A percentile compares a stretch with the other conserved stretches of the same genome.
Evolutionary conservation across 495 filamentous ascomycete species (phyloP).

Genomic region (Glonium stellatum): DNA sequence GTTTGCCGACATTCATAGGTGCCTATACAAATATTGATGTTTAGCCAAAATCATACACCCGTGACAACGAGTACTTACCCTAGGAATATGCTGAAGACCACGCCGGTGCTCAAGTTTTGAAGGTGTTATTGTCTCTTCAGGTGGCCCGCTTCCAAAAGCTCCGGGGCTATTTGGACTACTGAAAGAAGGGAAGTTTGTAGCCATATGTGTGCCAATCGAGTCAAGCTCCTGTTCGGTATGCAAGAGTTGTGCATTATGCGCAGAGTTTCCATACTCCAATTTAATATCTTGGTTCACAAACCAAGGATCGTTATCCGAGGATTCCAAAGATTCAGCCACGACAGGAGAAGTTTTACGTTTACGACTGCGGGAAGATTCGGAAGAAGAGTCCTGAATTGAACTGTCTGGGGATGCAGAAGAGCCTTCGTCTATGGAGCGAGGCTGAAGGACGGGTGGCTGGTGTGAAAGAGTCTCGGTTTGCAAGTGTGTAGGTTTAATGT

Average conservation of each 20-base stretch:
- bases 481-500: background rate
- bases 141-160: background rate
- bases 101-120: background rate
- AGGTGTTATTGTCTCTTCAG: background rate
- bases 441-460: background rate
- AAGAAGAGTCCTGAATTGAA: conserved; percentile 44
- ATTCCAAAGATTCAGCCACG: conserved; percentile 11
- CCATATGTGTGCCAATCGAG: conserved; percentile 1
- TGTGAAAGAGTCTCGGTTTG: background rate
- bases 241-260: background rate
- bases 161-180: background rate
- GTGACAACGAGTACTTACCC: background rate
- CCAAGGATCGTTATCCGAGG: conserved; percentile 18
- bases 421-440: conserved; percentile 15
- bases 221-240: background rate
- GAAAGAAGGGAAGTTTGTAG: background rate
- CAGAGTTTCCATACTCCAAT: background rate
- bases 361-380: conserved; percentile 39
- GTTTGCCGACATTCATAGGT: background rate
- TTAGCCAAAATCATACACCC: background rate
- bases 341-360: conserved; percentile 43
- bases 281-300: background rate
- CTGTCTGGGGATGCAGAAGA: conserved; percentile 38
- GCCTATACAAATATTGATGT: background rate
- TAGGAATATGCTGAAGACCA: background rate